Conservation (phyloP, 768 basidiomycete genomes). For the Leucocoprinus leucothites region DNA sequence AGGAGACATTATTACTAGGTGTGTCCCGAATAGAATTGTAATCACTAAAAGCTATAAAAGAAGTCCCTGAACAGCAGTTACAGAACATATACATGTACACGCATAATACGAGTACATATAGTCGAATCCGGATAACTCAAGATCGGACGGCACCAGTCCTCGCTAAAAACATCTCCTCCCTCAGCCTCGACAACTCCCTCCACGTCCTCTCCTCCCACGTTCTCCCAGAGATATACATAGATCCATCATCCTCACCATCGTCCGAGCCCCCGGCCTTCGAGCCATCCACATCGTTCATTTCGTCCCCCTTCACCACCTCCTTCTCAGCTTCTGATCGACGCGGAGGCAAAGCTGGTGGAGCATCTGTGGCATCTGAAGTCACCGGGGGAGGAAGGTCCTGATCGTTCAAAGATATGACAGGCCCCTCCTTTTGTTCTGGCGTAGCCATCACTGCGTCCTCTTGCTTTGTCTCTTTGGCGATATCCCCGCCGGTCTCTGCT, state of each 20-base stretch:
- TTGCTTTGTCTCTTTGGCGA: constrained; percentile 12
- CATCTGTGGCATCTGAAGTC: too few species aligned
- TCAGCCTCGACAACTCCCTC: constrained; percentile 70
- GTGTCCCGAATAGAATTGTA: too few species aligned
- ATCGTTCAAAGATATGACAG: constrained; percentile 1
- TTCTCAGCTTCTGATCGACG: constrained; percentile 1
- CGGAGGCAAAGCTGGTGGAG: constrained; percentile 1
- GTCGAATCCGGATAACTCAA: not conserved
- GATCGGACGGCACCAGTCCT: constrained; percentile 49
- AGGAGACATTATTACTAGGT: not conserved
- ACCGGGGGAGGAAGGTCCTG: constrained; percentile 4
- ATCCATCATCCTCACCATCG: constrained; percentile 6
- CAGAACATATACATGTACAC: not conserved
- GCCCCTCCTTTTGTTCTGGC: not conserved
- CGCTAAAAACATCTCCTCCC: constrained; percentile 88
- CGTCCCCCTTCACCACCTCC: not conserved
- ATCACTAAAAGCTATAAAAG: not conserved
- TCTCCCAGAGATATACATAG: constrained; percentile 55
- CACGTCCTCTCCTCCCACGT: constrained; percentile 88
- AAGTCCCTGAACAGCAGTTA: not conserved
- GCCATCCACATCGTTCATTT: not conserved
- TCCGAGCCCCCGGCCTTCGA: constrained; percentile 2
- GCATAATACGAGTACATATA: not conserved
- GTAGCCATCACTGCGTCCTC: constrained; percentile 13
- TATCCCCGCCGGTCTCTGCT: constrained; percentile 8